These are phyloP conservation scores for Bryoglossum gracile DNA, from an alignment of 495 filamentous ascomycete genomes.

Conservation along the genomic window DNA sequence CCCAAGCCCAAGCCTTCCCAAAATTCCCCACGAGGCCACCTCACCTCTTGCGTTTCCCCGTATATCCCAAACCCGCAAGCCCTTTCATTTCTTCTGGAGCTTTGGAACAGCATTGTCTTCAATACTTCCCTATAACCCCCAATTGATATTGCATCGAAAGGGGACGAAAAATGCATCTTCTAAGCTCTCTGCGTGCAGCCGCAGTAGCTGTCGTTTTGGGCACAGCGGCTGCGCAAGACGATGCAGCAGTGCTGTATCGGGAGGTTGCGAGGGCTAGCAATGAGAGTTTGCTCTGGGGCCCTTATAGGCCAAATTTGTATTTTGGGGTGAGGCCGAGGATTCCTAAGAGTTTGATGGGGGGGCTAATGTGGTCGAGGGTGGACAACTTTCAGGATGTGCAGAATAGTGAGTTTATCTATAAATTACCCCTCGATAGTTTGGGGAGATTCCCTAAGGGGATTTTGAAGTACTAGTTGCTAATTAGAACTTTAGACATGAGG, in stretches of 20 bases:
- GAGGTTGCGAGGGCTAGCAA: constrained; percentile 60
- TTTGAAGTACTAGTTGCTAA: constrained; percentile 5
- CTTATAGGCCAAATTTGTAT: constrained; percentile 91
- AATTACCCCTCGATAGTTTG: background rate
- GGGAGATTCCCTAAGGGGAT: background rate
- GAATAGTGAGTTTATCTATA: constrained; percentile 52
- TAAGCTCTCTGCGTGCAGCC: constrained; percentile 9
- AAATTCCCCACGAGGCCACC: background rate
- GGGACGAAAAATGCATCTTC: no score
- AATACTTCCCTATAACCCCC: background rate
- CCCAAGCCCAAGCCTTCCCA: constrained; percentile 1
- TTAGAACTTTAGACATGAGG: constrained; percentile 57
- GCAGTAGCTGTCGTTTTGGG: constrained; percentile 1
- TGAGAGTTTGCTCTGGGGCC: constrained; percentile 88
- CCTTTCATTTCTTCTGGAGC: background rate
- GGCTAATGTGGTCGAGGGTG: constrained; percentile 84
- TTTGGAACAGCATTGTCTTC: constrained; percentile 1
- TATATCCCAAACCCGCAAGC: background rate
- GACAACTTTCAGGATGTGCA: constrained; percentile 74
- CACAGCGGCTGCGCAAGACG: constrained; percentile 14
- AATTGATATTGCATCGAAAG: no score
- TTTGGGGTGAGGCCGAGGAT: constrained; percentile 88
- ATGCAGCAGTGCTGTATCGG: constrained; percentile 37
- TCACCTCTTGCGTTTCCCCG: background rate
- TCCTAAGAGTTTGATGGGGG: constrained; percentile 75